Evolutionary conservation across 2,329 filamentous ascomycete species (phyloP).

Genomic region (Xenoacremonium recifei): DNA sequence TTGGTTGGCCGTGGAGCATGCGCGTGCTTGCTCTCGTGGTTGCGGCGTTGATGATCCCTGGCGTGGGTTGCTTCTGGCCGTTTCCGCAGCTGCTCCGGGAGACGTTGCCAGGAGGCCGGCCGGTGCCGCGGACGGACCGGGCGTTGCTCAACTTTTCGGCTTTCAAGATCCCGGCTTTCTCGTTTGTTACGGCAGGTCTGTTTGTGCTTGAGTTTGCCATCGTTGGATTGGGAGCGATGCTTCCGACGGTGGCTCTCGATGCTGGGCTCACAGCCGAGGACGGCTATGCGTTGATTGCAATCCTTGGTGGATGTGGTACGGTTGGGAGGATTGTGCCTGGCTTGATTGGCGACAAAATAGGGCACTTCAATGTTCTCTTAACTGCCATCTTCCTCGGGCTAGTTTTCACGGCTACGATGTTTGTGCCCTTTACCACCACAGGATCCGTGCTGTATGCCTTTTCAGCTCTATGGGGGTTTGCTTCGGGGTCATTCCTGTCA

Average conservation of each 20-base stretch:
- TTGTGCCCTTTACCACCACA: slow-evolving; percentile 39
- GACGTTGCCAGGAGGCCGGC: slow-evolving; percentile 29
- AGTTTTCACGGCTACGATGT: slow-evolving; percentile 39
- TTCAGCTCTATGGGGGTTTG: slow-evolving; percentile 35
- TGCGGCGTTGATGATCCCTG: slow-evolving; percentile 36
- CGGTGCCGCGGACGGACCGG: slow-evolving; percentile 32
- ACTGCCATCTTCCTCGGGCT: slow-evolving; percentile 36
- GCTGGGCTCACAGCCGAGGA: slow-evolving; percentile 55
- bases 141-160: slow-evolving; percentile 41
- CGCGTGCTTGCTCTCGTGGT: slow-evolving; percentile 52
- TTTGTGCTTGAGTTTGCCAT: slow-evolving; percentile 30
- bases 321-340: slow-evolving; percentile 59
- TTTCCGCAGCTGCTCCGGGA: slow-evolving; percentile 23
- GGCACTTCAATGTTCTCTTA: slow-evolving; percentile 51
- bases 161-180: slow-evolving; percentile 37
- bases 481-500: slow-evolving; percentile 43
- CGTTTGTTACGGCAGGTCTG: slow-evolving; percentile 30
- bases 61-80: slow-evolving; percentile 36
- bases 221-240: slow-evolving; percentile 54
- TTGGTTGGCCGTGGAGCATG: slow-evolving; percentile 48
- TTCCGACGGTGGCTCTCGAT: slow-evolving; percentile 48
- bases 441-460: slow-evolving; percentile 34
- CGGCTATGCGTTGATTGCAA: slow-evolving; percentile 47
- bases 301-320: slow-evolving; percentile 63
- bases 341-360: slow-evolving; percentile 56